Base-by-base conservation (phyloP, 345 rosid genomes). In the Lepidium sativum region DNA sequence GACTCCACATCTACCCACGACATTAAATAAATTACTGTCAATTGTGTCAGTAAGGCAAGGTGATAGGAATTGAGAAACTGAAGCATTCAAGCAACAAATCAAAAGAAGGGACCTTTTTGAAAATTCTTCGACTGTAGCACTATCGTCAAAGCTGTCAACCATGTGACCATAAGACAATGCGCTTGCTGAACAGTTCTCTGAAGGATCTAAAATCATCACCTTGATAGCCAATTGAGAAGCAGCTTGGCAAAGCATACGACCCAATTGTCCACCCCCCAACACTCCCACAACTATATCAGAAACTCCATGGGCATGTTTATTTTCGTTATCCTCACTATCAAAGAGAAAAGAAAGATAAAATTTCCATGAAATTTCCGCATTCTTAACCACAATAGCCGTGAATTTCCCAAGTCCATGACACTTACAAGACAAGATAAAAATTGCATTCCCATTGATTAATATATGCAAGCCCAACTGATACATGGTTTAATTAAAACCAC, bases 201-300 rank as follows among this genome's bases (percentile, higher is more conserved):
- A 81, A 16, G 99, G 99, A 68, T 95, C 97, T 80, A 95, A 79
- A 44, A 91, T 75, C 76, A 83, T 78, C 29, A 95, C 96, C 78
- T 95, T 95, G 70, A 91, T 82, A 54, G 86, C 96, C 95, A 95
- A 78, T 38, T 86, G 70, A 2, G 99, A 91, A 80, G 95, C 97
- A 9, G 92, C 96, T 70, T 95, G 96, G 74, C 96, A 95, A 15
- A 95, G 78, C 99, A 91, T 95, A 55, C 97, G 95, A 63, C 97
- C 96, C 62, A 95, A 68, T 68, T 95, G 97, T 31, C 97, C 99
- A 62, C 99, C 99, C 25, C 99, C 99, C 3, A 95, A 73, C n/a
- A 95, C 97, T 21, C 99, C 99, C 54, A 95, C 91, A 38, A 85
- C 65, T 70, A 48, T 73, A 72, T 90, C 91, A 1, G 89, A 79